Conservation (phyloP, 2,329 filamentous ascomycete species). For the Tolypocladium endophyticum region DNA sequence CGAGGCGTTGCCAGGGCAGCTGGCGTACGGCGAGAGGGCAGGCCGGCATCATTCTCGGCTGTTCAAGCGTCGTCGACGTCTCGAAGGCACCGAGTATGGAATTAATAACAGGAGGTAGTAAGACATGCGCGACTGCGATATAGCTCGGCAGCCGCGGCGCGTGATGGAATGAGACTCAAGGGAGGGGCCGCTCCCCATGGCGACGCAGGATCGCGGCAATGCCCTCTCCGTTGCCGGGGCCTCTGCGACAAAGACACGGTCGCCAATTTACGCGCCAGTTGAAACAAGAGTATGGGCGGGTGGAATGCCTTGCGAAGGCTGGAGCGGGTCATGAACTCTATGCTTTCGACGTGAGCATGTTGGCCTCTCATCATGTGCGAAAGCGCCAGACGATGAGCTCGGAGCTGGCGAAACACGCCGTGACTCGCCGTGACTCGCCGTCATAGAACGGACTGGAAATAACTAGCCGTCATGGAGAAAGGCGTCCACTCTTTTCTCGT, state of each 20-base stretch:
- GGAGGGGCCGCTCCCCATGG: not conserved
- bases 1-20: not conserved
- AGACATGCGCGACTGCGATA: slow-evolving; percentile 1
- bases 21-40: not conserved
- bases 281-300: not conserved
- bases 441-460: not conserved
- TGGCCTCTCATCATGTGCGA: not conserved
- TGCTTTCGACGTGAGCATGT: not conserved
- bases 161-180: not conserved
- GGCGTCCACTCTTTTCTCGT: too few species aligned
- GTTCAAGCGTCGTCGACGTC: not conserved
- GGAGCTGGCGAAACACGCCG: not conserved
- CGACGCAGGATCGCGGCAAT: not conserved
- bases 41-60: not conserved
- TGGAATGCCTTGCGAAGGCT: not conserved
- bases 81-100: not conserved
- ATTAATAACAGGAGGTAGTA: not conserved
- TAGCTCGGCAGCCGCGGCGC: not conserved
- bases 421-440: not conserved
- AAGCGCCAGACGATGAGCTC: not conserved
- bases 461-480: not conserved
- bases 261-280: not conserved
- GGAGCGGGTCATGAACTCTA: not conserved
- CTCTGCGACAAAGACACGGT: not conserved
- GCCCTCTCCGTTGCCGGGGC: not conserved